Evolutionary conservation across 1,284 basidiomycete genomes (phyloP).

Genomic region (Naganishia cerealis): DNA sequence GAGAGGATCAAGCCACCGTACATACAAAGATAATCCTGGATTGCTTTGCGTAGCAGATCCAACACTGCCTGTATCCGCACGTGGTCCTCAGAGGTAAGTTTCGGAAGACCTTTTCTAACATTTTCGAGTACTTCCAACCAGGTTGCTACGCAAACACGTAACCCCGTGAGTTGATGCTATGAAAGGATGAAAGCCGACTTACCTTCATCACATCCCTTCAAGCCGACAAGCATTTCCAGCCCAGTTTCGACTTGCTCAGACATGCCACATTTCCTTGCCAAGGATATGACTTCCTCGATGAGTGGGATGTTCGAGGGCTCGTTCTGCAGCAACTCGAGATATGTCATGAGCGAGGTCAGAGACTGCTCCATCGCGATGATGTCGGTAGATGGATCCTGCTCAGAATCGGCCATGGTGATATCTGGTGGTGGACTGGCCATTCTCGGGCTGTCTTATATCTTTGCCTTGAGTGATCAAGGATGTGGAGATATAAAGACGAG

Average conservation of each 20-base stretch:
- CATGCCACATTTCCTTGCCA: conserved; percentile 28
- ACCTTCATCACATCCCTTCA: conserved; percentile 22
- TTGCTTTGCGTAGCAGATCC: conserved; percentile 5
- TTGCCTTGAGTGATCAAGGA: not conserved
- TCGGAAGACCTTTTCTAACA: conserved; percentile 8
- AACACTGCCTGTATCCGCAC: conserved; percentile 4
- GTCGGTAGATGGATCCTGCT: not conserved
- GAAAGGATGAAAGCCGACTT: not conserved
- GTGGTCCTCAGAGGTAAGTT: not conserved
- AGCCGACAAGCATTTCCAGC: conserved; percentile 29
- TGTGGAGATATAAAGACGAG: not conserved
- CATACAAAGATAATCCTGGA: conserved; percentile 32
- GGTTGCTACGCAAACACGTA: conserved; percentile 2
- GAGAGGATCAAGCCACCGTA: not conserved
- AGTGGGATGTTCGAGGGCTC: conserved; percentile 32
- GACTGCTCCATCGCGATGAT: conserved; percentile 16
- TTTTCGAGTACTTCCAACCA: conserved; percentile 28
- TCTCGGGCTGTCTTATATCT: not conserved
- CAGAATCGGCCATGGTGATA: conserved; percentile 12
- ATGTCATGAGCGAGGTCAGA: conserved; percentile 18
- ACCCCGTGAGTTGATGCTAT: not conserved
- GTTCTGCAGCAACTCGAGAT: conserved; percentile 20
- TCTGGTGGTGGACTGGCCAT: not conserved
- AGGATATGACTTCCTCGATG: conserved; percentile 11
- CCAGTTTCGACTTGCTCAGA: conserved; percentile 29